Evolutionary conservation across 164 flowering plant species (phyloP).

Genomic region (Magnolia officinalis): DNA sequence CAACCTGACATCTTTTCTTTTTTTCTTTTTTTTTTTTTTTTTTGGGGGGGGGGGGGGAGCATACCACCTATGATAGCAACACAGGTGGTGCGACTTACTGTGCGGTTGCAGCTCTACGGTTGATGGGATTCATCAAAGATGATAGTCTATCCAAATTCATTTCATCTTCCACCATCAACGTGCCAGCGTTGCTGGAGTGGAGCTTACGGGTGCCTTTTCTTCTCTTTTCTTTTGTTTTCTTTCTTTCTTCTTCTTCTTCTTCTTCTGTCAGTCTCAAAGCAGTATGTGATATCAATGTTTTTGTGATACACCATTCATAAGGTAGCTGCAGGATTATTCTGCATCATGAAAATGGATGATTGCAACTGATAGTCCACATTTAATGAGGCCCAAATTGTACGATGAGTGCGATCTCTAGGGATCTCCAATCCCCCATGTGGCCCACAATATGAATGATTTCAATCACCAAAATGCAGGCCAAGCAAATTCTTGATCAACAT

Average conservation of each 20-base stretch:
- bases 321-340: neutral
- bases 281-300: neutral
- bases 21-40: too few species aligned
- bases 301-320: neutral
- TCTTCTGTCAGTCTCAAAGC: neutral
- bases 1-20: neutral
- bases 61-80: conserved; percentile 41
- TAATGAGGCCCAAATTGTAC: neutral
- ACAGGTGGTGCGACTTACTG: conserved; percentile 98
- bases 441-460: neutral
- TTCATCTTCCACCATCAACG: conserved; percentile 41
- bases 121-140: conserved; percentile 87
- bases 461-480: neutral
- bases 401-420: neutral
- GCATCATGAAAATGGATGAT: neutral
- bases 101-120: conserved; percentile 82
- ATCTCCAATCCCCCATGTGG: neutral
- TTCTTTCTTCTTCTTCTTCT: neutral
- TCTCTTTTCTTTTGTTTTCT: neutral
- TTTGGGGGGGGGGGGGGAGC: too few species aligned
- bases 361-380: neutral
- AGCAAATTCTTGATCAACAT: neutral
- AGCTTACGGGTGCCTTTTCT: conserved; percentile 60
- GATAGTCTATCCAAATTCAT: conserved; percentile 37
- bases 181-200: conserved; percentile 76